Percentiles rank a stretch among this genome's conserved stretches.
Conservation (phyloP, 106 monocot genomes). For the Dendrobium catenatum region DNA sequence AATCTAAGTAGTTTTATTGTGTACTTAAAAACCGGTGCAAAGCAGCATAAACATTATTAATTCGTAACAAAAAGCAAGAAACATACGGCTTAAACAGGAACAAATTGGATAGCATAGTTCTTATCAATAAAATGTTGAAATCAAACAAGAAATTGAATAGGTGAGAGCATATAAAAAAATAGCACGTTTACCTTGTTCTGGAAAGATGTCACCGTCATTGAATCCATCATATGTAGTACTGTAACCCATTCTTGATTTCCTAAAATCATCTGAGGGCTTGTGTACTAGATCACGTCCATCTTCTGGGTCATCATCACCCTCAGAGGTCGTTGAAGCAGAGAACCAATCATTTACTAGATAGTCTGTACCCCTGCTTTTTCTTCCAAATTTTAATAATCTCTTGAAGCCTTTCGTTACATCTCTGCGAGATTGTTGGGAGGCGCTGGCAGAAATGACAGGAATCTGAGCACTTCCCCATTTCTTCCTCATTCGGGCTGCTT, state of each 20-base stretch:
- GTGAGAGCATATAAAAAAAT: neutral
- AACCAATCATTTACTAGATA: constrained; percentile 57
- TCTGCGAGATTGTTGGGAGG: constrained; percentile 44
- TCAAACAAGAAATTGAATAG: neutral
- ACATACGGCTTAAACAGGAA: neutral
- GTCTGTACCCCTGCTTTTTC: constrained; percentile 52
- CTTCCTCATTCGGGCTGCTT: constrained; percentile 62
- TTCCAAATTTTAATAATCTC: constrained; percentile 74
- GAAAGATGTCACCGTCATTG: constrained; percentile 40
- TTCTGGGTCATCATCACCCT: constrained; percentile 72
- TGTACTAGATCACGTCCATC: constrained; percentile 44
- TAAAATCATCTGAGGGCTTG: constrained; percentile 39
- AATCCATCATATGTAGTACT: constrained; percentile 45
- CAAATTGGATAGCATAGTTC: neutral
- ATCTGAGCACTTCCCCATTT: constrained; percentile 87
- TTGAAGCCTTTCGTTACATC: constrained; percentile 79
- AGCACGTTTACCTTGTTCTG: constrained; percentile 52
- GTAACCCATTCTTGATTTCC: constrained; percentile 61
- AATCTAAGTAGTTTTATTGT: neutral
- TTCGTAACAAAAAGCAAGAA: neutral
- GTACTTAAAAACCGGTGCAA: neutral
- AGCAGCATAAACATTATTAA: neutral
- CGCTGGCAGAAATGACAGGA: constrained; percentile 42
- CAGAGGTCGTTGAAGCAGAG: constrained; percentile 75
- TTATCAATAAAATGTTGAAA: neutral